Conservation (phyloP, 257 asterid species). For the Fraxinus cuspidata region DNA sequence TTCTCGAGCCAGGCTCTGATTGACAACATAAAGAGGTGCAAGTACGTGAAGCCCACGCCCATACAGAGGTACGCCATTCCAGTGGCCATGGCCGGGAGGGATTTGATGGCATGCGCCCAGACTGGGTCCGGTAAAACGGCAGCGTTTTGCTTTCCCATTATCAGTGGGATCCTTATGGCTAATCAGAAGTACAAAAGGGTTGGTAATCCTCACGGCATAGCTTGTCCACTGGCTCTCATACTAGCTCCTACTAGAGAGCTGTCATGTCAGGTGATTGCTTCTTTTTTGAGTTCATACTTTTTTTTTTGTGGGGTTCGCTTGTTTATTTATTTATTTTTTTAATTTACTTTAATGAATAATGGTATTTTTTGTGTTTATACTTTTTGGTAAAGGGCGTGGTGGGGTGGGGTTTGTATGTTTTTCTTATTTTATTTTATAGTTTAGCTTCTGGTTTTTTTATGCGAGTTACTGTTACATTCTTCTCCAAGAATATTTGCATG, state of each 20-base stretch:
- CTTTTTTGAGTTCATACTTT: neutral
- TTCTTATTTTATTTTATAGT: neutral
- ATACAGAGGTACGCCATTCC: slow-evolving; percentile 75
- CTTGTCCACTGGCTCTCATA: slow-evolving; percentile 63
- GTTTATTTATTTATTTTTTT: neutral
- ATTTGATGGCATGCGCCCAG: slow-evolving; percentile 85
- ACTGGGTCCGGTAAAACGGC: slow-evolving; percentile 91
- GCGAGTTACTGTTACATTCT: neutral
- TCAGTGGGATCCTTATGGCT: slow-evolving; percentile 38
- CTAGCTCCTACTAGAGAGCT: slow-evolving; percentile 85
- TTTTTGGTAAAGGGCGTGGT: too few species aligned
- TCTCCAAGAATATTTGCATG: neutral
- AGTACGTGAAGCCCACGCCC: slow-evolving; percentile 66
- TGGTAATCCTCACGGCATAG: slow-evolving; percentile 18
- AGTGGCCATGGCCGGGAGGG: slow-evolving; percentile 68
- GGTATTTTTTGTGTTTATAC: too few species aligned
- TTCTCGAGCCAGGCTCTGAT: slow-evolving; percentile 38
- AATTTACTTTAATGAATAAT: neutral
- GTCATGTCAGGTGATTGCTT: slow-evolving; percentile 53
- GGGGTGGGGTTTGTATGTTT: neutral
- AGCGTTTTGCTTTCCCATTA: slow-evolving; percentile 79
- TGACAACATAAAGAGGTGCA: slow-evolving; percentile 60
- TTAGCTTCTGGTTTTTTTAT: neutral
- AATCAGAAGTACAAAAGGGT: slow-evolving; percentile 15
- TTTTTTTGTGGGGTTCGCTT: neutral